A percentile compares a stretch with the other conserved stretches of the same genome.
phyloP scores from a whole-genome alignment of 2,329 filamentous ascomycete genomes.

The Aureobasidium zeae region DNA sequence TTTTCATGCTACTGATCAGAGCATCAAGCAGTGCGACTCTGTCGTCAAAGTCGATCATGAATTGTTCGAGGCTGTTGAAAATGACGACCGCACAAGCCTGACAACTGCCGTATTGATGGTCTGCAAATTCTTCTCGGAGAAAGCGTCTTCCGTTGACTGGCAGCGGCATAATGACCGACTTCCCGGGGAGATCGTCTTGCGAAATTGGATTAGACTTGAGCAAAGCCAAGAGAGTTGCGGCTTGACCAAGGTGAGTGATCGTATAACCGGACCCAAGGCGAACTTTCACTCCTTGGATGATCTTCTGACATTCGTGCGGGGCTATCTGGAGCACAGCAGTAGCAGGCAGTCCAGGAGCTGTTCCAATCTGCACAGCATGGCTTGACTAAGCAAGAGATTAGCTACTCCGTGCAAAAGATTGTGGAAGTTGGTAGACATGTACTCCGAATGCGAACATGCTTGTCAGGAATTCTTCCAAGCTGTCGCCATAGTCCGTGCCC shows the following conservation, averaged over 20 bases:
- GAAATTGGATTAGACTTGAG: background rate
- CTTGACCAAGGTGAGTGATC: background rate
- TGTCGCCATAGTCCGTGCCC: background rate
- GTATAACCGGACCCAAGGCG: background rate
- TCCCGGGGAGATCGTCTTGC: background rate
- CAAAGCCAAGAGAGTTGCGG: background rate
- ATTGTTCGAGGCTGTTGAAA: background rate
- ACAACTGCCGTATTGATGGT: background rate
- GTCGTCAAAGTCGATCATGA: background rate
- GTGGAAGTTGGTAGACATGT: background rate
- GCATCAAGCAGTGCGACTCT: background rate
- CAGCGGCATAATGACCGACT: conserved; percentile 1
- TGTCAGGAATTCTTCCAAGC: background rate
- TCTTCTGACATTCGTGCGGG: background rate
- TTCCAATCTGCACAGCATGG: background rate
- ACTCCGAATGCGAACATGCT: background rate
- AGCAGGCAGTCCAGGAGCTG: background rate
- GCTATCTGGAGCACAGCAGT: background rate
- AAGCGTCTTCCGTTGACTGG: background rate
- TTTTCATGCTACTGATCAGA: background rate
- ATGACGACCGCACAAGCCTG: background rate
- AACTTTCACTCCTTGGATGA: background rate
- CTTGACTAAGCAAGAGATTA: background rate
- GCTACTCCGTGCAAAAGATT: background rate
- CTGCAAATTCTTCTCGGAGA: background rate